A percentile compares a stretch with the other conserved stretches of the same genome.
Conservation (phyloP, 352 stramenopile species). For the Peronosclerospora sorghi region DNA sequence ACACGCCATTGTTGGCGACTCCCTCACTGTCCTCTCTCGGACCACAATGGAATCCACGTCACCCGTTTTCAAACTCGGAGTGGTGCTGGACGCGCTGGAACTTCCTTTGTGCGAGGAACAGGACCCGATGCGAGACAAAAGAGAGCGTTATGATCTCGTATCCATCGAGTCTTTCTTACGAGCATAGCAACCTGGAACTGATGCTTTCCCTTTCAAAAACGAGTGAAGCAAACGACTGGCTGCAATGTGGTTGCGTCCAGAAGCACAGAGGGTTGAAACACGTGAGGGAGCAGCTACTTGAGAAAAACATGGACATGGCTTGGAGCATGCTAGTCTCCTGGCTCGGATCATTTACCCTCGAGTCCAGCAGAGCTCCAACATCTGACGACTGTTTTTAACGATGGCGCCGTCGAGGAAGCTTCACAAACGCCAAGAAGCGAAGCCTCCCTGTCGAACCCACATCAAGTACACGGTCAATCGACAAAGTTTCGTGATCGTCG, state of each 20-base stretch:
- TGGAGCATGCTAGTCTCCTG: conserved; percentile 20
- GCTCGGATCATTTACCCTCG: conserved; percentile 46
- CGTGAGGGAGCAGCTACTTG: conserved; percentile 26
- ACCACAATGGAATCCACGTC: no score
- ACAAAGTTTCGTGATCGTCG: no score
- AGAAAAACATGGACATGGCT: conserved; percentile 28
- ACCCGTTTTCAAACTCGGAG: conserved; percentile 11
- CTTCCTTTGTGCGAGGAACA: conserved; percentile 64
- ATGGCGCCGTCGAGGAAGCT: no score
- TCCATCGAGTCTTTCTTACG: conserved; percentile 59
- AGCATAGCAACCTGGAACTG: conserved; percentile 60
- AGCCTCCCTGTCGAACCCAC: no score
- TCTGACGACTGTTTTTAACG: no score
- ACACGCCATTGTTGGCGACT: conserved; percentile 5
- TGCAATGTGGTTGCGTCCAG: conserved; percentile 25
- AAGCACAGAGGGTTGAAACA: conserved; percentile 26
- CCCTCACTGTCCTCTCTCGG: background rate
- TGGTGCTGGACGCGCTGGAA: conserved; percentile 28
- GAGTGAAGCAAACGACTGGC: conserved; percentile 15
- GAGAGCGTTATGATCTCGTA: conserved; percentile 39
- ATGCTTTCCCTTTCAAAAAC: conserved; percentile 40
- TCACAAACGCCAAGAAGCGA: no score
- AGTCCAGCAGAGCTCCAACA: no score
- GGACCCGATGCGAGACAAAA: conserved; percentile 21
- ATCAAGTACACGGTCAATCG: no score